These are phyloP conservation scores for Passiflora organensis DNA, from an alignment of 345 rosid species.

Conservation along the genomic window DNA sequence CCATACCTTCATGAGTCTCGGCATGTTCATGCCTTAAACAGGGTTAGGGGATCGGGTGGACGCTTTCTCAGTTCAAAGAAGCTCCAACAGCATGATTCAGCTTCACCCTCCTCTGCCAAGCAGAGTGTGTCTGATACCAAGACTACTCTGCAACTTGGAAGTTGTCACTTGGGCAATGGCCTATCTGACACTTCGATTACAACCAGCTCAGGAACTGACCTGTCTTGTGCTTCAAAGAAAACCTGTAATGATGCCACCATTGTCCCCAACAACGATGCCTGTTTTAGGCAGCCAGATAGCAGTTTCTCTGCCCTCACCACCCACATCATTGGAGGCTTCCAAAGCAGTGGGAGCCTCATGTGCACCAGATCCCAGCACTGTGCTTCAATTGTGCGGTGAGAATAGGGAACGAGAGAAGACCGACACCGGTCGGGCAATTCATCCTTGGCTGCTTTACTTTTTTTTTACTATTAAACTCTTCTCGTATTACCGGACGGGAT, in stretches of 20 bases:
- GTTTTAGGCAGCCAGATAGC: conserved; percentile 16
- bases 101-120: conserved; percentile 1
- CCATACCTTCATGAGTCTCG: conserved; percentile 57
- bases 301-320: conserved; percentile 15
- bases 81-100: conserved; percentile 13
- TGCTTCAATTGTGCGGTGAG: conserved; percentile 34
- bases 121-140: conserved; percentile 1
- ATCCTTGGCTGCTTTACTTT: conserved; percentile 89
- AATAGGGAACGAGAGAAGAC: conserved; percentile 4
- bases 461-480: too few species aligned
- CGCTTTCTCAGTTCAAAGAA: conserved; percentile 42
- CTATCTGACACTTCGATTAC: conserved; percentile 15
- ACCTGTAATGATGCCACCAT: conserved; percentile 17
- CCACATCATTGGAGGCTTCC: conserved; percentile 14
- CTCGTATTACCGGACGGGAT: too few species aligned
- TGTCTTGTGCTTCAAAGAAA: conserved; percentile 15
- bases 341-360: conserved; percentile 14
- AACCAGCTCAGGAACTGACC: conserved; percentile 5
- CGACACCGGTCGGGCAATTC: conserved; percentile 40
- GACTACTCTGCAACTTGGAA: conserved; percentile 1
- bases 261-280: conserved; percentile 9
- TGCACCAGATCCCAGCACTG: conserved; percentile 17
- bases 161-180: conserved; percentile 2
- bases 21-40: conserved; percentile 43
- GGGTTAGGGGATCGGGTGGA: conserved; percentile 51